Percentiles rank a stretch among this genome's conserved stretches.
These are phyloP conservation scores for Malassezia obtusa DNA, from an alignment of 1,284 basidiomycete species.

Conservation along the genomic window DNA sequence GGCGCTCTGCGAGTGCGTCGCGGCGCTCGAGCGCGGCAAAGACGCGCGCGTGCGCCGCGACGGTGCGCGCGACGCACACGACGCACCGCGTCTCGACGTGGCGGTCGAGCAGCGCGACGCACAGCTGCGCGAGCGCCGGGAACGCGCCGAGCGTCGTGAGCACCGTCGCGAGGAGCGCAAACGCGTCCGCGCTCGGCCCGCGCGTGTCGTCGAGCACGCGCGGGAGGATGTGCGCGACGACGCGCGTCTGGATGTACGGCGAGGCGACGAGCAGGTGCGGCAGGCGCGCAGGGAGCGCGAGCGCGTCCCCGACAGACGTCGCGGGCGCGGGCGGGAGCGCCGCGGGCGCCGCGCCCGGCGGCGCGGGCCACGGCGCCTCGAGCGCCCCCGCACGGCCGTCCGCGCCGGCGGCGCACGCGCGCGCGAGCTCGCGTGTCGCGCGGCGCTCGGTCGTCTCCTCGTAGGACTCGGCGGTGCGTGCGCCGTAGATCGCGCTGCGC, in stretches of 20 bases:
- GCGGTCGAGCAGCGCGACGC: conserved; percentile 14
- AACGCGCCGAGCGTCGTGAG: conserved; percentile 6
- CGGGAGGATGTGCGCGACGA: conserved; percentile 3
- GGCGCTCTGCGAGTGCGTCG: not conserved
- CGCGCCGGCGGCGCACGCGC: no score
- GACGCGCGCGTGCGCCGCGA: conserved; percentile 5
- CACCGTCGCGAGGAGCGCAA: conserved; percentile 1
- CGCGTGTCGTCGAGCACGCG: not conserved
- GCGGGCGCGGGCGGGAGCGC: not conserved
- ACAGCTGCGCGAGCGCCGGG: not conserved
- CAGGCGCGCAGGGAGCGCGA: conserved; percentile 3
- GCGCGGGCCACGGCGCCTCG: no score
- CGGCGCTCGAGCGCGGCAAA: conserved; percentile 1
- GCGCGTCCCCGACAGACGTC: not conserved
- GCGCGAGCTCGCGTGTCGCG: conserved; percentile 27
- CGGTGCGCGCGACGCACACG: conserved; percentile 8
- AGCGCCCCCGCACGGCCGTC: no score
- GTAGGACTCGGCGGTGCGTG: conserved; percentile 35
- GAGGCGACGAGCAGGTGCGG: conserved; percentile 33
- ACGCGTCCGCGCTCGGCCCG: not conserved
- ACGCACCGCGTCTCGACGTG: conserved; percentile 10
- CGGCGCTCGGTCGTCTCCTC: conserved; percentile 43
- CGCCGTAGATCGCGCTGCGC: conserved; percentile 39
- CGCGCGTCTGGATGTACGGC: conserved; percentile 24
- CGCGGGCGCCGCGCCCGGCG: not conserved